Percentiles rank a stretch among this genome's conserved stretches.
Evolutionary conservation across 1,284 basidiomycete species (phyloP).

Genomic region (Microbotryomycetes sp.): DNA sequence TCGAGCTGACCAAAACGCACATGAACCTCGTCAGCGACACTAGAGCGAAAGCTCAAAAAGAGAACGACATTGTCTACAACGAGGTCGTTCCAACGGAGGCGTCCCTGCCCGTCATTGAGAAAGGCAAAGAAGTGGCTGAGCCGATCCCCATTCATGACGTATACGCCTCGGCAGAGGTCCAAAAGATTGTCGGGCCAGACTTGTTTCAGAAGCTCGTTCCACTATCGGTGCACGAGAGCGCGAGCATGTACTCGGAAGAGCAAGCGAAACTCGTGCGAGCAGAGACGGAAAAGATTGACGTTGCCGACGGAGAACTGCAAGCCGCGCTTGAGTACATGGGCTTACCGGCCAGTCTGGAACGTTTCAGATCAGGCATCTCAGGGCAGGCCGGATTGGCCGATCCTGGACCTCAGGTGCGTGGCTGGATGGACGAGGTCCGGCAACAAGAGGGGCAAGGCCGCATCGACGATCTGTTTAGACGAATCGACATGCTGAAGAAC

Average conservation of each 20-base stretch:
- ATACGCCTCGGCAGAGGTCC: slow-evolving; percentile 82
- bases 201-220: slow-evolving; percentile 84
- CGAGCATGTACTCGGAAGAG: slow-evolving; percentile 95
- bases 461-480: slow-evolving; percentile 56
- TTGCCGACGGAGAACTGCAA: slow-evolving; percentile 70
- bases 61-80: slow-evolving; percentile 98
- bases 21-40: slow-evolving; percentile 67
- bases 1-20: slow-evolving; percentile 77
- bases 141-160: slow-evolving; percentile 90
- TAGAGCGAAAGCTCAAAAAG: slow-evolving; percentile 66
- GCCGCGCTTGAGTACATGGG: slow-evolving; percentile 77
- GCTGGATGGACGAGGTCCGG: slow-evolving; percentile 69
- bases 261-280: slow-evolving; percentile 90
- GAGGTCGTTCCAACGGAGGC: slow-evolving; percentile 79
- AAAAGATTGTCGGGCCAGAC: slow-evolving; percentile 89
- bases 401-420: slow-evolving; percentile 63
- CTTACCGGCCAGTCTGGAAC: slow-evolving; percentile 64
- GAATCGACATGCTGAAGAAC: slow-evolving; percentile 41
- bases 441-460: slow-evolving; percentile 58
- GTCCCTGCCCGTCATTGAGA: slow-evolving; percentile 71
- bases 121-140: slow-evolving; percentile 59
- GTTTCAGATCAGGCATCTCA: slow-evolving; percentile 69
- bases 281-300: slow-evolving; percentile 79
- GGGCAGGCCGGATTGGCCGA: slow-evolving; percentile 50
- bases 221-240: slow-evolving; percentile 89